These are phyloP conservation scores for Monosporascus sp. DNA, from an alignment of 2,329 filamentous ascomycete genomes.

Conservation along the genomic window DNA sequence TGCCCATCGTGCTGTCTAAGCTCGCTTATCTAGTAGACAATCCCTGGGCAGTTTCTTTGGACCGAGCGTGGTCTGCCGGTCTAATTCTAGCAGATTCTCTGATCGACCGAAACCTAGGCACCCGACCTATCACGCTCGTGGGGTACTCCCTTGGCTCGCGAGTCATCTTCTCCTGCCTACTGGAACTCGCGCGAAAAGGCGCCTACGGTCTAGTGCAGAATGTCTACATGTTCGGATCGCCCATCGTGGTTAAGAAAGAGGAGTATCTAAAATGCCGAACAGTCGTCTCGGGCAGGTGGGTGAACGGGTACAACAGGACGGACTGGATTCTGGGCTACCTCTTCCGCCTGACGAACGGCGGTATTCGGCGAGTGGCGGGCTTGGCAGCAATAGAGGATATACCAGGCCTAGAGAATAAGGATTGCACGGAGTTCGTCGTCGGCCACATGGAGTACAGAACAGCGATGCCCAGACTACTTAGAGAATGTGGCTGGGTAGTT, in stretches of 20 bases:
- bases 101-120: constrained; percentile 84
- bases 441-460: constrained; percentile 96
- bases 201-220: constrained; percentile 88
- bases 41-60: constrained; percentile 94
- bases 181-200: constrained; percentile 77
- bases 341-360: constrained; percentile 89
- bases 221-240: constrained; percentile 90
- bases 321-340: constrained; percentile 98
- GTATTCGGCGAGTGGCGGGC: constrained; percentile 83
- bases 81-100: constrained; percentile 92
- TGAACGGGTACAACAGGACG: constrained; percentile 90
- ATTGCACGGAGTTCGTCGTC: constrained; percentile 78
- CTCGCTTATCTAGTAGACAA: constrained; percentile 96
- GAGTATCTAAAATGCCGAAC: constrained; percentile 77
- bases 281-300: constrained; percentile 86
- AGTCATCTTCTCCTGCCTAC: constrained; percentile 87
- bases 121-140: constrained; percentile 84
- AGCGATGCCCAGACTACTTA: constrained; percentile 82
- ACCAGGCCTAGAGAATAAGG: constrained; percentile 81
- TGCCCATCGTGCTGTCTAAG: constrained; percentile 91
- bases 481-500: constrained; percentile 85
- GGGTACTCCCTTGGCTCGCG: constrained; percentile 90
- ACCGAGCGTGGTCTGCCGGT: constrained; percentile 81
- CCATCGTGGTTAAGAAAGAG: constrained; percentile 84
- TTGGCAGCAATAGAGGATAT: constrained; percentile 70